Evolutionary conservation across 768 basidiomycete species (phyloP).

Genomic region (Rossbeevera mucosa): DNA sequence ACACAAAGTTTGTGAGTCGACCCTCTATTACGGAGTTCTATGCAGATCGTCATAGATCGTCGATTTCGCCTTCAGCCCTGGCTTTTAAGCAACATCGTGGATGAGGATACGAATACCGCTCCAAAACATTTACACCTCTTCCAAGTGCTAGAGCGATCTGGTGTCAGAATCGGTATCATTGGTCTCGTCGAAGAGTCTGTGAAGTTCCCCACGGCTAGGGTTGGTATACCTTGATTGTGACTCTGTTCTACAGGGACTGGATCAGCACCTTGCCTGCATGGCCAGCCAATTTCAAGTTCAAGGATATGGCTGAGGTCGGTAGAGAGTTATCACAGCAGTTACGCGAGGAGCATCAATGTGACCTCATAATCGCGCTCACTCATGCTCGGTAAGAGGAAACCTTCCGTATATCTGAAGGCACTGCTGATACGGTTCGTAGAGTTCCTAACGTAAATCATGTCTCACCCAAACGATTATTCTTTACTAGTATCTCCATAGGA

Average conservation of each 20-base stretch:
- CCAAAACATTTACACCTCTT: slow-evolving; percentile 63
- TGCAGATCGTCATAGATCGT: not conserved
- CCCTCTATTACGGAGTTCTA: not conserved
- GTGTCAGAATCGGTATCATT: slow-evolving; percentile 72
- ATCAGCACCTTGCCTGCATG: slow-evolving; percentile 83
- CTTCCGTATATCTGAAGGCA: not conserved
- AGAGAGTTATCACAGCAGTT: slow-evolving; percentile 70
- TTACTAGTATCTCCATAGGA: slow-evolving; percentile 44
- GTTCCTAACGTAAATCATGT: slow-evolving; percentile 26
- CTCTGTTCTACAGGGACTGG: slow-evolving; percentile 61
- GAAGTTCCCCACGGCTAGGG: not conserved
- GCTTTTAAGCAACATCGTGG: slow-evolving; percentile 85
- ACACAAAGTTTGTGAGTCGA: slow-evolving; percentile 68
- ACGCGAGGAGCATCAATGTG: slow-evolving; percentile 68
- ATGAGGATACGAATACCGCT: slow-evolving; percentile 55
- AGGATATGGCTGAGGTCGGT: slow-evolving; percentile 69
- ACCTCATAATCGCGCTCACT: slow-evolving; percentile 81
- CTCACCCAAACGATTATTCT: not conserved
- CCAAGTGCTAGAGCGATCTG: slow-evolving; percentile 62
- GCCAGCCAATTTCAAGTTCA: slow-evolving; percentile 75
- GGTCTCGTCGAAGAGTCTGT: slow-evolving; percentile 82
- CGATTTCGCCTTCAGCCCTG: slow-evolving; percentile 56
- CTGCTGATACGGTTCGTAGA: slow-evolving; percentile 15
- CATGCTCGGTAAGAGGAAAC: slow-evolving; percentile 58
- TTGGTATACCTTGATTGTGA: not conserved